Evolutionary conservation across 2,329 filamentous ascomycete species (phyloP).

Genomic region (Penicillium sp.): DNA sequence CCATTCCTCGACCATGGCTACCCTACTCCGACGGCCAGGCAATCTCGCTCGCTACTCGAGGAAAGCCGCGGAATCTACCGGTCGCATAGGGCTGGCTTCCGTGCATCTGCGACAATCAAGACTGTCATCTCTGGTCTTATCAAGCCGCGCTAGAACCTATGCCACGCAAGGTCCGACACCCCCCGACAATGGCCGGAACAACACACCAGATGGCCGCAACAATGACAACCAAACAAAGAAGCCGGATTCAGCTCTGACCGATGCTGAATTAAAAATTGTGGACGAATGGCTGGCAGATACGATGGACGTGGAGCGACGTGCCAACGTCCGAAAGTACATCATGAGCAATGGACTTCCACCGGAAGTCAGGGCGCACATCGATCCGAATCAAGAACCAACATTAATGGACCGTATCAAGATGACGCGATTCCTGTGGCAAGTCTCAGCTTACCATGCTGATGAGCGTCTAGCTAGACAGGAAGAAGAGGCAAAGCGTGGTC

Average conservation of each 20-base stretch:
- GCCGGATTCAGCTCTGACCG: slow-evolving; percentile 41
- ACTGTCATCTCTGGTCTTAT: slow-evolving; percentile 31
- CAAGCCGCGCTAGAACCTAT: slow-evolving; percentile 33
- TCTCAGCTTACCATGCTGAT: slow-evolving; percentile 36
- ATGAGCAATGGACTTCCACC: slow-evolving; percentile 60
- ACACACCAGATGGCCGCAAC: slow-evolving; percentile 32
- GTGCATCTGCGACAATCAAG: slow-evolving; percentile 33
- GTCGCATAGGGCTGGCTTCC: slow-evolving; percentile 42
- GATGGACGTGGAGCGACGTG: slow-evolving; percentile 50
- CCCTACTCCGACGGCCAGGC: slow-evolving; percentile 58
- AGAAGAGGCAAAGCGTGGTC: slow-evolving; percentile 20
- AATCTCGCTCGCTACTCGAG: slow-evolving; percentile 56
- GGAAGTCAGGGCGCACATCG: slow-evolving; percentile 58
- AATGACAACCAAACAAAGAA: slow-evolving; percentile 26
- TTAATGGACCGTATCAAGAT: slow-evolving; percentile 54
- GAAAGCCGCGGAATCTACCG: slow-evolving; percentile 46
- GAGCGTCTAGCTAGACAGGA: slow-evolving; percentile 7
- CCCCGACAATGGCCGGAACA: slow-evolving; percentile 33
- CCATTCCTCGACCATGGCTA: slow-evolving; percentile 51
- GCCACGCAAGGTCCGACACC: slow-evolving; percentile 41
- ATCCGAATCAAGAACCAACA: slow-evolving; percentile 40
- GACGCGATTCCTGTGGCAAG: slow-evolving; percentile 48
- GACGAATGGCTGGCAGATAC: slow-evolving; percentile 47
- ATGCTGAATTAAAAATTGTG: slow-evolving; percentile 51
- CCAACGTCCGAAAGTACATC: slow-evolving; percentile 53